These are phyloP conservation scores for Pleurotus salmoneostramineus DNA, from an alignment of 768 basidiomycete genomes.

Conservation along the genomic window DNA sequence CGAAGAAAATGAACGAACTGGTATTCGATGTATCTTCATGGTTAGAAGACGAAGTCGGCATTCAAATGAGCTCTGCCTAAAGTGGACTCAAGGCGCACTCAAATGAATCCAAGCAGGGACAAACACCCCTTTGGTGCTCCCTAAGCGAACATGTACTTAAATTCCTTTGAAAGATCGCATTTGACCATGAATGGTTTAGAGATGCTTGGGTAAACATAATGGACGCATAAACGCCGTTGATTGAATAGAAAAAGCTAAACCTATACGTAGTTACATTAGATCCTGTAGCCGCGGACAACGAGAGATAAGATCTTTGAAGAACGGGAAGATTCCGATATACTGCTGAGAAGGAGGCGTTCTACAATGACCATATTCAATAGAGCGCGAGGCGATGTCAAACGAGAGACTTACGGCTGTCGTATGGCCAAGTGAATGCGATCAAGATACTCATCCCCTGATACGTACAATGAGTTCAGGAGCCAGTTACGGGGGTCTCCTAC, in stretches of 20 bases:
- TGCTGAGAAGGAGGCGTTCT: background rate
- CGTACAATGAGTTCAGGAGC: background rate
- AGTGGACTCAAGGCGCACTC: background rate
- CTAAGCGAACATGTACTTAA: no score
- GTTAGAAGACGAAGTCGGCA: background rate
- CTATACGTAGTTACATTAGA: background rate
- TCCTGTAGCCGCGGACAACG: background rate
- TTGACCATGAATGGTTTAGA: background rate
- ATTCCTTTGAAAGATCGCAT: no score
- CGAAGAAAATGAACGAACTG: background rate
- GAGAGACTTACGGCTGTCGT: background rate
- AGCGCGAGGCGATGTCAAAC: background rate
- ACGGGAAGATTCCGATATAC: background rate
- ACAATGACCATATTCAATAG: background rate
- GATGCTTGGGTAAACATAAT: background rate
- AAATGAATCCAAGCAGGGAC: background rate
- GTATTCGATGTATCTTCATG: constrained; percentile 1
- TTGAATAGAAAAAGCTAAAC: background rate
- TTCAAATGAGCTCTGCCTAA: background rate
- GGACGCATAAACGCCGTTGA: no score
- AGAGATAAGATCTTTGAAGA: background rate
- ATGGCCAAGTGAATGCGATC: background rate
- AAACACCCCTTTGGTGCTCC: background rate
- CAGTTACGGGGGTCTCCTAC: background rate
- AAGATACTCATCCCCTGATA: background rate